Evolutionary conservation across 73 alveolate species (phyloP).

Genomic region (Paramecium primaurelia): DNA sequence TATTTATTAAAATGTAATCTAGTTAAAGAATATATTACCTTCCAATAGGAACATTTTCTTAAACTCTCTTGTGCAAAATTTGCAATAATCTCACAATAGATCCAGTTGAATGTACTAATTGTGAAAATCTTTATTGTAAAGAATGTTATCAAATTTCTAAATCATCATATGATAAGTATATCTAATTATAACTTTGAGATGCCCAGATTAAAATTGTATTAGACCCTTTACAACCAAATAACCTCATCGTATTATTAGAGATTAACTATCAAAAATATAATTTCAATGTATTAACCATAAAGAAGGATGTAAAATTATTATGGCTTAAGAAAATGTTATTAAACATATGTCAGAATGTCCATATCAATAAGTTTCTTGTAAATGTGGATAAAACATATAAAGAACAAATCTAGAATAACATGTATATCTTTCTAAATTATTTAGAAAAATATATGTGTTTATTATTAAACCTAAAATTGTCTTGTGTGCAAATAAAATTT

Average conservation of each 20-base stretch:
- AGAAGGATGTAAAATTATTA: neutral
- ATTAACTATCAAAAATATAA: neutral
- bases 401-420: neutral
- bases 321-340: neutral
- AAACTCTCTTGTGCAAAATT: neutral
- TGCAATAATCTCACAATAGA: neutral
- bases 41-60: neutral
- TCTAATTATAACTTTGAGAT: neutral
- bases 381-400: neutral
- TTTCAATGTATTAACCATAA: neutral
- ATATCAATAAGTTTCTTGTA: neutral
- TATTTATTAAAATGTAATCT: neutral
- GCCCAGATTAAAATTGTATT: neutral
- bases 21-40: neutral
- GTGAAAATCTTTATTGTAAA: neutral
- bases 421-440: neutral
- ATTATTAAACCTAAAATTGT: neutral
- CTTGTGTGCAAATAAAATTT: neutral
- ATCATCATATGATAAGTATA: neutral
- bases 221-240: neutral
- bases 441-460: neutral
- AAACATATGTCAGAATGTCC: neutral
- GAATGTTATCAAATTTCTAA: neutral
- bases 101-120: neutral
- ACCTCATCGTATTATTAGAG: neutral